Conservation (phyloP, 345 rosid species). For the Dipteronia sinensis region DNA sequence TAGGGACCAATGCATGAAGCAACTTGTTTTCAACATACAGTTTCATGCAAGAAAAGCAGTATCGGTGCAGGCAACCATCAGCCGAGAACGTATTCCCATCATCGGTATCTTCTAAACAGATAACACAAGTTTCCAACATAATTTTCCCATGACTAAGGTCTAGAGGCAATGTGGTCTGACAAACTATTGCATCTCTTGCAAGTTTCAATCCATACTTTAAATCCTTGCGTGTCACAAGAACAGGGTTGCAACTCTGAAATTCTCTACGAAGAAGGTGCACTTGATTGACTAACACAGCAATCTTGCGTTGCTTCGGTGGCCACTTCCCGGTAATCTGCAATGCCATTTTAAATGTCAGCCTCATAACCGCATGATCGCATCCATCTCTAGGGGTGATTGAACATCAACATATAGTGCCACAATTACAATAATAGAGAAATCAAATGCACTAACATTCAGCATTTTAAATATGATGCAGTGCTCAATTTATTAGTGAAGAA, state of each 20-base stretch:
- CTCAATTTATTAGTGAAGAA: not conserved
- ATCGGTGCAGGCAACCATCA: conserved; percentile 71
- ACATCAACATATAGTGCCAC: not conserved
- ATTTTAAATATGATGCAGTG: conserved; percentile 3
- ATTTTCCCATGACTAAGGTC: conserved; percentile 44
- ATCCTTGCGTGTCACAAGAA: conserved; percentile 42
- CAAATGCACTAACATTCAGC: not conserved
- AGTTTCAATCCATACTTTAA: conserved; percentile 60
- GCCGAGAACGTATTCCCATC: conserved; percentile 54
- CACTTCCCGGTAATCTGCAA: conserved; percentile 55
- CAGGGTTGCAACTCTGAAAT: conserved; percentile 42
- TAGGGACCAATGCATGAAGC: conserved; percentile 61
- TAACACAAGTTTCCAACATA: conserved; percentile 63
- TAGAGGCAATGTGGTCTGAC: conserved; percentile 59
- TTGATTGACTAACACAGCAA: conserved; percentile 48
- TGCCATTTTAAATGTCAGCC: not conserved
- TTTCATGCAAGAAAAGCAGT: conserved; percentile 82
- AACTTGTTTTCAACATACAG: conserved; percentile 76
- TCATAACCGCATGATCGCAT: not conserved
- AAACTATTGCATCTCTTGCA: conserved; percentile 70
- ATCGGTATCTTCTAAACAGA: conserved; percentile 69
- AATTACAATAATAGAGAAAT: not conserved
- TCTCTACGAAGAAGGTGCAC: conserved; percentile 44
- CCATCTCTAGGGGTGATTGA: not conserved
- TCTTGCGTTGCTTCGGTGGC: conserved; percentile 39